Evolutionary conservation across 352 stramenopile species (phyloP), one percentile per base, ranked within the genome.

Genomic region (Globisporangium paddicum): DNA sequence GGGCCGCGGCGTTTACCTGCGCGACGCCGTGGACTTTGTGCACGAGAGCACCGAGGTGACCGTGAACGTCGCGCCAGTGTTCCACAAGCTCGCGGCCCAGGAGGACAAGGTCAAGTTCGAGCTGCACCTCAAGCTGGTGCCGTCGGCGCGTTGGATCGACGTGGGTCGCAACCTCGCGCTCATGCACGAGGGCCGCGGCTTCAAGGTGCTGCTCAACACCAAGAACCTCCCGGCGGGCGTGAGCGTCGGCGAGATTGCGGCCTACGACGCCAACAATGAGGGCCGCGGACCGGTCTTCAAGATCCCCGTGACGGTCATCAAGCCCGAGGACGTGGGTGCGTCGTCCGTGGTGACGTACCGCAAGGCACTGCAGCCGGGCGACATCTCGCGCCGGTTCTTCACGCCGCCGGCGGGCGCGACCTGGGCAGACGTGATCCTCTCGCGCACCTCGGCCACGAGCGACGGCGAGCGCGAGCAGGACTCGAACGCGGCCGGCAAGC

Each of bases 141-240:
- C 86, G 7, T 91, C 86, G 34, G 79, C 76, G 34, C 77, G 77
- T 8, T 98, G 91, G 91, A 88, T 98, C 52, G 64, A 86, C n/a
- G 81, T 87, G 10, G 90, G 90, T 16, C 78, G 84, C 18, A 78
- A 78, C 59, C 59, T 98, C 40, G 89, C 92, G 49, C 59, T 98
- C 13, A 89, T 98, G 79, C 82, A 93, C 28, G 75, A 82, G 28
- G 76, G 89, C 1, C 77, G 87, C 1, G 73, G 60, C 19, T 98
- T 98, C 69, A 96, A 96, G 58, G 85, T 98, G 35, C 71, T 86
- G 3, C 77, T 98, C 18, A 75, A 97, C 71, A 93, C 93, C 0
- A 87, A 87, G 19, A 54, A 86, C 51, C 60, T 98, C 19, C 54
- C 71, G 13, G 60, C 75, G 28, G 94, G 93, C 18, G 72, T 96